A percentile compares a stretch with the other conserved stretches of the same genome.
These are phyloP conservation scores for Tillandsia leiboldiana DNA, from an alignment of 176 grass and related monocot genomes.

Conservation along the genomic window DNA sequence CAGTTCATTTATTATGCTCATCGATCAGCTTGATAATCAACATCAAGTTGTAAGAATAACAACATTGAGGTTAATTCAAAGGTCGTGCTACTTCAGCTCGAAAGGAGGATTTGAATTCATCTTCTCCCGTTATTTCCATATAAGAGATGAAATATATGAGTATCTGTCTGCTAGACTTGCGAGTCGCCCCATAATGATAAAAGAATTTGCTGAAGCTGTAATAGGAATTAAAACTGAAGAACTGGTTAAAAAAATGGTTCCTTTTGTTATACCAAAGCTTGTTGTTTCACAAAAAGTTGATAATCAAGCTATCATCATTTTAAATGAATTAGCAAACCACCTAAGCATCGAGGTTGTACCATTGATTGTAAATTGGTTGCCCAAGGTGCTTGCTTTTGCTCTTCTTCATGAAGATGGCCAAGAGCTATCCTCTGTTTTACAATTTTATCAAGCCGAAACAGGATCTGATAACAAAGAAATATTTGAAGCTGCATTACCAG, in stretches of 20 bases:
- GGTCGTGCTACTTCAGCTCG: slow-evolving; percentile 43
- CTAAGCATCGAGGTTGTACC: slow-evolving; percentile 46
- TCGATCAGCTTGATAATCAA: slow-evolving; percentile 53
- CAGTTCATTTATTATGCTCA: slow-evolving; percentile 62
- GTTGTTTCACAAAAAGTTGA: slow-evolving; percentile 57
- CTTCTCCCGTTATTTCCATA: slow-evolving; percentile 45
- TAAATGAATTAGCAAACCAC: slow-evolving; percentile 63
- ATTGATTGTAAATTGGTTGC: slow-evolving; percentile 53
- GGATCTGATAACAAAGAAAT: slow-evolving; percentile 79
- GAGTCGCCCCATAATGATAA: slow-evolving; percentile 46
- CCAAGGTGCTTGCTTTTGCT: slow-evolving; percentile 75
- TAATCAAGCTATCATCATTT: slow-evolving; percentile 47
- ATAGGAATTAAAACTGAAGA: slow-evolving; percentile 64
- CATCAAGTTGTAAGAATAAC: slow-evolving; percentile 57
- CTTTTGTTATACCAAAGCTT: slow-evolving; percentile 85
- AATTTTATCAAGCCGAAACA: slow-evolving; percentile 77
- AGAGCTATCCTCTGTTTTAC: slow-evolving; percentile 62
- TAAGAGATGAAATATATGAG: slow-evolving; percentile 61
- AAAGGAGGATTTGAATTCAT: slow-evolving; percentile 69
- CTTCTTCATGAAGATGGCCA: slow-evolving; percentile 64
- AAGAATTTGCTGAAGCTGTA: slow-evolving; percentile 69
- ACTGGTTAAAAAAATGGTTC: slow-evolving; percentile 68
- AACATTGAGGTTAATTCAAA: slow-evolving; percentile 57
- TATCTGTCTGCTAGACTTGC: slow-evolving; percentile 66
- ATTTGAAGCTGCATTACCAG: slow-evolving; percentile 77